Evolutionary conservation across 1,284 basidiomycete species (phyloP).

Genomic region (Golubevia sp.): DNA sequence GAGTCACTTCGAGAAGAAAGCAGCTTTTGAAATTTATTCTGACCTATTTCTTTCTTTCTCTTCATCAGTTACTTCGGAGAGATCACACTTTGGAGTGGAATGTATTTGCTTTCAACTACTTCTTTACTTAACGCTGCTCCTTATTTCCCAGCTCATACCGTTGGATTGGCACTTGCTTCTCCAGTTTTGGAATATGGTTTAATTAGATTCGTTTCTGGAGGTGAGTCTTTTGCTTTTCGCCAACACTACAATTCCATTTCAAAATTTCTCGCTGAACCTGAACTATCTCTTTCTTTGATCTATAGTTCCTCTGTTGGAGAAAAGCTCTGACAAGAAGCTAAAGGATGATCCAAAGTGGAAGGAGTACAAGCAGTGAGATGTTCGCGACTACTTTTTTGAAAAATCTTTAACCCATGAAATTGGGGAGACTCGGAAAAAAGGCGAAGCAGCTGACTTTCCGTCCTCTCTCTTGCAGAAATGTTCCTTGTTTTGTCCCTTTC

Average conservation of each 20-base stretch:
- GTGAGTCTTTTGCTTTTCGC: too few species aligned
- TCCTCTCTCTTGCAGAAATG: too few species aligned
- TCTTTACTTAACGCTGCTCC: constrained; percentile 44
- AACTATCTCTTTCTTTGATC: too few species aligned
- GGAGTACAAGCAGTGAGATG: constrained; percentile 72
- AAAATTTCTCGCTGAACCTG: too few species aligned
- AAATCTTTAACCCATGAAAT: too few species aligned
- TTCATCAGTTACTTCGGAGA: constrained; percentile 74
- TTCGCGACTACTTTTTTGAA: too few species aligned
- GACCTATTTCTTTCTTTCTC: constrained; percentile 1
- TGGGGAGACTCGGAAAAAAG: too few species aligned
- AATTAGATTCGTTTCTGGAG: constrained; percentile 67
- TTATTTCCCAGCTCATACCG: constrained; percentile 63
- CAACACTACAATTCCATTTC: too few species aligned
- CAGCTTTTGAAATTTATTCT: neutral
- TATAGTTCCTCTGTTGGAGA: constrained; percentile 75
- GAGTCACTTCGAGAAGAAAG: constrained; percentile 29
- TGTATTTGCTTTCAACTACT: constrained; percentile 69
- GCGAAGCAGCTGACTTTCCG: too few species aligned
- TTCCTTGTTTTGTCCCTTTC: constrained; percentile 43
- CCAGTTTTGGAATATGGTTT: constrained; percentile 72
- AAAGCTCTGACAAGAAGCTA: constrained; percentile 71
- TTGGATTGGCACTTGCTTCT: constrained; percentile 67
- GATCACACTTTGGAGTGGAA: constrained; percentile 74
- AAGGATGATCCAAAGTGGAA: constrained; percentile 71